These are phyloP conservation scores for Ceratocystis eucalypticola DNA, from an alignment of 2,329 filamentous ascomycete species.

Conservation along the genomic window DNA sequence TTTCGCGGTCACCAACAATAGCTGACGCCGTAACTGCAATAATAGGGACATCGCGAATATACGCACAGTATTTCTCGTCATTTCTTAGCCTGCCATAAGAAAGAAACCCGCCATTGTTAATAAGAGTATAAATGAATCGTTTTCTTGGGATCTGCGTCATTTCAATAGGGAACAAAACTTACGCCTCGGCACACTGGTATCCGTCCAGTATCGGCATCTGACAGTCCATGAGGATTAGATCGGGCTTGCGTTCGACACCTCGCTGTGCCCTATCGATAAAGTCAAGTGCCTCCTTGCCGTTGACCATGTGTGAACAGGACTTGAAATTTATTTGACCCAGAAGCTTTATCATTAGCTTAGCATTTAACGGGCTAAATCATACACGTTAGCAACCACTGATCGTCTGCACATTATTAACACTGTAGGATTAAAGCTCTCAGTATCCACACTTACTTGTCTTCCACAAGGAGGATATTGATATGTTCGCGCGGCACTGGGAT, in stretches of 20 bases:
- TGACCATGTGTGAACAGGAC: constrained; percentile 35
- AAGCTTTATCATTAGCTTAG: constrained; percentile 21
- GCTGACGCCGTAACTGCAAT: constrained; percentile 73
- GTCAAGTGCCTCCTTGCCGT: constrained; percentile 64
- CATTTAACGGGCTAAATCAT: constrained; percentile 14
- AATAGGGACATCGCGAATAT: constrained; percentile 52
- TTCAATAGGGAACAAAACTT: not conserved
- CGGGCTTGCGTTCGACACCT: constrained; percentile 43
- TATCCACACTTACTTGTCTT: constrained; percentile 52
- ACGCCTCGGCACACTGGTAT: constrained; percentile 59
- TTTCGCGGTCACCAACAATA: constrained; percentile 63
- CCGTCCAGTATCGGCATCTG: constrained; percentile 68
- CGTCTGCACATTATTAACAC: not conserved
- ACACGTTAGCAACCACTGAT: not conserved
- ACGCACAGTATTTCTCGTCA: constrained; percentile 23
- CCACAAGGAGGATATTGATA: constrained; percentile 61
- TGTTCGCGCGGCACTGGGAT: constrained; percentile 34
- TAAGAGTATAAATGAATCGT: not conserved
- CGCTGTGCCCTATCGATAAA: constrained; percentile 47
- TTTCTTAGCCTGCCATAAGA: constrained; percentile 29
- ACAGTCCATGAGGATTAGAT: constrained; percentile 68
- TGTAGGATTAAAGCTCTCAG: not conserved
- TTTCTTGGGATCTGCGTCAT: not conserved
- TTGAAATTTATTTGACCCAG: constrained; percentile 21
- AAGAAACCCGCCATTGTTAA: constrained; percentile 53